These are phyloP conservation scores for Iodosphaeria phyllophila DNA, from an alignment of 2,329 filamentous ascomycete genomes.

Conservation along the genomic window DNA sequence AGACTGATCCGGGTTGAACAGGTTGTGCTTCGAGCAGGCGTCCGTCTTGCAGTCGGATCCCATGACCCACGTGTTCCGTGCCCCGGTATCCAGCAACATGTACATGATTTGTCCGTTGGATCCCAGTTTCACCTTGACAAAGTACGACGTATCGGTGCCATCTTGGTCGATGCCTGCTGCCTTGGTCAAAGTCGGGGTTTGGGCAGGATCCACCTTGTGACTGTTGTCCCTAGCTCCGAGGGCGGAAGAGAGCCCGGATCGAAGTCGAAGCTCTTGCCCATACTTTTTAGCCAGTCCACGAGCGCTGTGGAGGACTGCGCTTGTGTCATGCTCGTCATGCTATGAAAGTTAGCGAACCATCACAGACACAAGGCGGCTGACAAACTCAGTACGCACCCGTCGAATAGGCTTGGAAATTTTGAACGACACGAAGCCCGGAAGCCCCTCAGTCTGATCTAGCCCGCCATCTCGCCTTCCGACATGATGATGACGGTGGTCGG, in stretches of 20 bases:
- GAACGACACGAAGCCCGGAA: slow-evolving; percentile 19
- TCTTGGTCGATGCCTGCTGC: slow-evolving; percentile 42
- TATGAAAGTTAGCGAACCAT: slow-evolving; percentile 9
- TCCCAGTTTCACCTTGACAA: slow-evolving; percentile 36
- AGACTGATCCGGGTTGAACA: slow-evolving; percentile 49
- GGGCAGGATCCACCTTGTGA: slow-evolving; percentile 27
- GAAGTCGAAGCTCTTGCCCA: slow-evolving; percentile 8
- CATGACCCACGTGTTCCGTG: slow-evolving; percentile 72
- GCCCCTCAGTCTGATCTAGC: too few relatives aligned
- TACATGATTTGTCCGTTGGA: slow-evolving; percentile 33
- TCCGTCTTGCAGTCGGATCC: slow-evolving; percentile 43
- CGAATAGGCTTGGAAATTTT: slow-evolving; percentile 19
- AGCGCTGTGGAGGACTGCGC: slow-evolving; percentile 19
- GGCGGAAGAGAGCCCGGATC: slow-evolving; percentile 4
- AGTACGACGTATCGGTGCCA: slow-evolving; percentile 48
- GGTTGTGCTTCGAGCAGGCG: slow-evolving; percentile 51
- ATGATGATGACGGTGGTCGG: too few relatives aligned
- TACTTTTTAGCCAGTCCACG: slow-evolving; percentile 22
- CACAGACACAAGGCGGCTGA: neutral
- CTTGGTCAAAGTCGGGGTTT: slow-evolving; percentile 23
- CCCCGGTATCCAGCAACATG: slow-evolving; percentile 48
- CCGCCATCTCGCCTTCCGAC: too few relatives aligned
- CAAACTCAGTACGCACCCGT: slow-evolving; percentile 12
- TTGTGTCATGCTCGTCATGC: slow-evolving; percentile 14
- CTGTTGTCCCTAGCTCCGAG: slow-evolving; percentile 22